These are phyloP conservation scores for Claviceps maximensis DNA, from an alignment of 2,329 filamentous ascomycete species.

Conservation along the genomic window DNA sequence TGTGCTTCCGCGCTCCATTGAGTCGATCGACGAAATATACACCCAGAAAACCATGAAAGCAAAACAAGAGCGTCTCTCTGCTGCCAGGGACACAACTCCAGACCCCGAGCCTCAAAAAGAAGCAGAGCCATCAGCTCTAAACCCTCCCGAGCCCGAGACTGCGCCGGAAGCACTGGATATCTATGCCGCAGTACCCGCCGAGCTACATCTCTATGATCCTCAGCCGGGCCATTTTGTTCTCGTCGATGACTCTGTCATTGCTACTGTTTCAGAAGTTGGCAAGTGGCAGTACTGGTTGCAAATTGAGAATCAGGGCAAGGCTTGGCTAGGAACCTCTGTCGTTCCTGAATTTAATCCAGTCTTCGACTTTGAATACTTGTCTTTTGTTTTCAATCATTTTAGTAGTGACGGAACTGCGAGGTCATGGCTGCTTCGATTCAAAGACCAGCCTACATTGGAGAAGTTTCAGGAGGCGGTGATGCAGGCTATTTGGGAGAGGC, in stretches of 20 bases:
- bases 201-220: conserved; percentile 91
- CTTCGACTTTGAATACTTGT: conserved; percentile 98
- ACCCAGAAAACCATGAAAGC: conserved; percentile 35
- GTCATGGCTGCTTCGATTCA: conserved; percentile 91
- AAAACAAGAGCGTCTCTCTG: conserved; percentile 27
- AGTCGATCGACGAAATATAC: conserved; percentile 45
- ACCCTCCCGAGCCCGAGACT: conserved; percentile 3
- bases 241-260: conserved; percentile 62
- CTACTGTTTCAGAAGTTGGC: conserved; percentile 73
- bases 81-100: conserved; percentile 16
- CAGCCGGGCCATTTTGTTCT: conserved; percentile 71
- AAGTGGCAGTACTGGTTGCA: conserved; percentile 95
- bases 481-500: conserved; percentile 90
- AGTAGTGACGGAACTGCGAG: conserved; percentile 76
- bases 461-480: conserved; percentile 88
- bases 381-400: conserved; percentile 98
- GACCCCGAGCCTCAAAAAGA: neutral
- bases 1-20: conserved; percentile 37
- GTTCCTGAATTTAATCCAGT: conserved; percentile 91
- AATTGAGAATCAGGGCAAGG: conserved; percentile 58
- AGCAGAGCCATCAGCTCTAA: neutral
- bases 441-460: conserved; percentile 66
- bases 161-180: conserved; percentile 58
- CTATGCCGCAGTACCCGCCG: conserved; percentile 61
- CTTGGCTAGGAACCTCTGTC: conserved; percentile 79